Base-by-base conservation (phyloP, 2,329 filamentous ascomycete species). In the Clarireedia homoeocarpa region DNA sequence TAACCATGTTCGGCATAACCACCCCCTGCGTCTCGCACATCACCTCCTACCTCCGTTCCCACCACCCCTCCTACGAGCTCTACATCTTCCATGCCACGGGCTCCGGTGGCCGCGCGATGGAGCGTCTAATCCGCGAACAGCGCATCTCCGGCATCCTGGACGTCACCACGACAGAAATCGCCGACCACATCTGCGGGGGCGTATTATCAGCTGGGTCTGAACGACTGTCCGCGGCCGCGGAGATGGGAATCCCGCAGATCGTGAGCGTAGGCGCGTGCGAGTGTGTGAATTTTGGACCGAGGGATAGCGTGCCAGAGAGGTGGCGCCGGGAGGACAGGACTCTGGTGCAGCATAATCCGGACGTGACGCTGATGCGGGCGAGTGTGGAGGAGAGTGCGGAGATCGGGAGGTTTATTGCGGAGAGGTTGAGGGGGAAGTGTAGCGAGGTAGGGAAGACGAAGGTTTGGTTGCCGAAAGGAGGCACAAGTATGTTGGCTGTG, bases 1-100 rank as follows among this genome's bases (percentile, higher is more conserved):
- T 88, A 24, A 87, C 85, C 2, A 89, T 89, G 85, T 89, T 88
- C 64, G 85, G 86, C 2, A 84, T 89, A 6, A 89, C 86, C 0
- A 89, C 85, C 0, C 83, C 84, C 0, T 80, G 78, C 10, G 84
- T 84, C 0, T 78, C 84, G 48, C 70, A 67, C 1, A 78, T 85
- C 1, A 75, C 82, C 0, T 62, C 68, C 1, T 69, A 77, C 47
- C 72, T 88, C 1, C 5, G 17, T 1, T 74, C 67, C 1, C 68
- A 70, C 2, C 69, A 74, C 53, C 30, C 30, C 9, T 65, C 66
- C 2, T 74, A 80, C 50, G 84, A 88, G 61, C 75, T 79, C 2
- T 85, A 81, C 61, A 74, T 88, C 2, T 89, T 89, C 65, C 85
- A 88, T 63, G 85, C 85, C 2, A 88, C 85, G 0, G 85, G 85